These are phyloP conservation scores for Oryza glaberrima DNA, from an alignment of 176 grass and related monocot genomes.

Conservation along the genomic window DNA sequence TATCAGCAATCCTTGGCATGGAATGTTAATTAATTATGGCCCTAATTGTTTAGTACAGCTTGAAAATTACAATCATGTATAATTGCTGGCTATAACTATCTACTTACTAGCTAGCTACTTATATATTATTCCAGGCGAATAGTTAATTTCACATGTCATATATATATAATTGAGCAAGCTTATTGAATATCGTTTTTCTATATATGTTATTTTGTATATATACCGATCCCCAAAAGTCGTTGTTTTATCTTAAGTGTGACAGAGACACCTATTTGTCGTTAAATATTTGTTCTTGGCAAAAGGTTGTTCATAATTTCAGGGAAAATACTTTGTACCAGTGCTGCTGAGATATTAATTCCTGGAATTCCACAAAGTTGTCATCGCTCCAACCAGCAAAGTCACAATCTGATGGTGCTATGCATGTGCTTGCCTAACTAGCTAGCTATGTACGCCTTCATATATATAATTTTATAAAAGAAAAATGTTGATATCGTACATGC, in stretches of 20 bases:
- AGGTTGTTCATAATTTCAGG: neutral
- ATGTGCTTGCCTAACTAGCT: neutral
- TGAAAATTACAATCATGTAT: too few relatives aligned
- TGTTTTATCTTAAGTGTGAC: neutral
- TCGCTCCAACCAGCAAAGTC: neutral
- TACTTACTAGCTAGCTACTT: too few relatives aligned
- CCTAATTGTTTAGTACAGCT: too few relatives aligned
- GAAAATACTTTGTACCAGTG: neutral
- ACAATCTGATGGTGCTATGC: neutral
- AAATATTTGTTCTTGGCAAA: neutral
- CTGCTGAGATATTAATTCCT: neutral
- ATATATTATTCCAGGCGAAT: too few relatives aligned
- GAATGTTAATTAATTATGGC: too few relatives aligned
- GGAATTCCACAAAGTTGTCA: slow-evolving; percentile 1
- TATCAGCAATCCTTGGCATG: too few relatives aligned
- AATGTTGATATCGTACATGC: neutral
- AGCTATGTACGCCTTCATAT: neutral
- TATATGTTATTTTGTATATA: neutral
- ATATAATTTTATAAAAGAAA: neutral
- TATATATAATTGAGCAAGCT: neutral
- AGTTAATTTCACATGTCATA: neutral
- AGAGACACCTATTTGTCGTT: neutral
- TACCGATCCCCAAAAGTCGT: neutral
- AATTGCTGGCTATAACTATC: too few relatives aligned
- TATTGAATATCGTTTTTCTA: neutral